Percentiles rank a stretch among this genome's conserved stretches.
phyloP scores from a whole-genome alignment of 257 asterid species.

The Verbascum thapsus region DNA sequence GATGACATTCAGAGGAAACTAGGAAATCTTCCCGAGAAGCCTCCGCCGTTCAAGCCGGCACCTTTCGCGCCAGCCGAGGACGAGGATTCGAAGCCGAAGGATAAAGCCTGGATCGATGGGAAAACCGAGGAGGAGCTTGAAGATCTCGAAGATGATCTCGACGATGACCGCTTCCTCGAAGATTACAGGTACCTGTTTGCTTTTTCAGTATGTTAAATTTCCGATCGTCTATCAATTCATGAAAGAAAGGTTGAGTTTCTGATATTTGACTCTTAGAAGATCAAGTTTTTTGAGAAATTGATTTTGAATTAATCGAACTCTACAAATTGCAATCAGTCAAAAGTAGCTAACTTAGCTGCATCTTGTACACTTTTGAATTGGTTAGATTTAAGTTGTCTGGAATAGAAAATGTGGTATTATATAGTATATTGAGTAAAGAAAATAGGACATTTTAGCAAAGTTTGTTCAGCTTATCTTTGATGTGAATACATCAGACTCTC shows the following conservation, averaged over 20 bases:
- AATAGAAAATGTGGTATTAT: neutral
- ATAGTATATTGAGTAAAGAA: no score
- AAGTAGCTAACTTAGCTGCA: neutral
- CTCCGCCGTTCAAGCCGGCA: conserved; percentile 75
- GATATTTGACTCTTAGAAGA: neutral
- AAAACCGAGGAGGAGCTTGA: conserved; percentile 86
- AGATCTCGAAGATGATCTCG: conserved; percentile 91
- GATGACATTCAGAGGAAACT: conserved; percentile 89
- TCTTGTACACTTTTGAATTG: neutral
- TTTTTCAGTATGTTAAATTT: neutral
- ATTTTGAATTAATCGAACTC: no score
- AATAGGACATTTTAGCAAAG: neutral
- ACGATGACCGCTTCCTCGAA: conserved; percentile 86
- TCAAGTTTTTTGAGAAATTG: neutral
- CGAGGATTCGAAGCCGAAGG: conserved; percentile 62
- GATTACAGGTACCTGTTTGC: conserved; percentile 64
- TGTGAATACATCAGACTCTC: conserved; percentile 5
- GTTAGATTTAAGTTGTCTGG: neutral
- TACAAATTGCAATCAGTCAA: conserved; percentile 4
- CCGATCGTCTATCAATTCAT: neutral
- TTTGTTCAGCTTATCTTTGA: neutral
- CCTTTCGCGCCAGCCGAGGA: conserved; percentile 70
- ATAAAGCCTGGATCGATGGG: conserved; percentile 73
- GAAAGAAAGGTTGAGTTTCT: neutral
- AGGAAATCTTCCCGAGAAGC: conserved; percentile 79